Evolutionary conservation across 768 basidiomycete genomes (phyloP).

Genomic region (Kwoniella mangroviensis): DNA sequence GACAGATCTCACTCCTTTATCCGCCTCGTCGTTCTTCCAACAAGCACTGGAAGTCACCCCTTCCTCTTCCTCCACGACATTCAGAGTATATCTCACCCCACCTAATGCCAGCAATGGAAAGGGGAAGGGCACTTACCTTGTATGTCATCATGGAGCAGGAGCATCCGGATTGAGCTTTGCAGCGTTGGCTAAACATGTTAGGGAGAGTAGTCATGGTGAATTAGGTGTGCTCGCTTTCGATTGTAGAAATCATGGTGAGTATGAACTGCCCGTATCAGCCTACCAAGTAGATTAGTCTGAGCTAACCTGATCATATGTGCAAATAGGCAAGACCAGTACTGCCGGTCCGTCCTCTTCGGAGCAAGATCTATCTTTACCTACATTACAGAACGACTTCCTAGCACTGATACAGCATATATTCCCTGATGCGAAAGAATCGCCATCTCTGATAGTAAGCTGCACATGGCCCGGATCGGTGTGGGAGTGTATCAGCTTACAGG

Average conservation of each 20-base stretch:
- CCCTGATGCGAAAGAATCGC: constrained; percentile 67
- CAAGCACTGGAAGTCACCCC: constrained; percentile 80
- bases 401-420: constrained; percentile 72
- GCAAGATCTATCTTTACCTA: constrained; percentile 70
- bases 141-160: constrained; percentile 97
- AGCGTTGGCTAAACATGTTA: constrained; percentile 80
- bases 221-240: constrained; percentile 83
- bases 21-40: constrained; percentile 74
- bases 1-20: constrained; percentile 72
- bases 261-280: too few species aligned
- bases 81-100: constrained; percentile 82
- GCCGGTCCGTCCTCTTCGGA: constrained; percentile 48
- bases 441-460: constrained; percentile 72
- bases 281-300: neutral
- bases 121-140: constrained; percentile 67
- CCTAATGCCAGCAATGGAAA: constrained; percentile 59
- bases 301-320: neutral
- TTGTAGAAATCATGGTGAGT: constrained; percentile 82
- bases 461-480: neutral
- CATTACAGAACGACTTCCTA: constrained; percentile 75
- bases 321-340: constrained; percentile 69
- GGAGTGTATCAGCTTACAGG: neutral
- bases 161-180: constrained; percentile 90
- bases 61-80: constrained; percentile 66
- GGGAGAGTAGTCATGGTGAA: constrained; percentile 67